These are phyloP conservation scores for Solanum chilense DNA, from an alignment of 257 asterid species.

Conservation along the genomic window DNA sequence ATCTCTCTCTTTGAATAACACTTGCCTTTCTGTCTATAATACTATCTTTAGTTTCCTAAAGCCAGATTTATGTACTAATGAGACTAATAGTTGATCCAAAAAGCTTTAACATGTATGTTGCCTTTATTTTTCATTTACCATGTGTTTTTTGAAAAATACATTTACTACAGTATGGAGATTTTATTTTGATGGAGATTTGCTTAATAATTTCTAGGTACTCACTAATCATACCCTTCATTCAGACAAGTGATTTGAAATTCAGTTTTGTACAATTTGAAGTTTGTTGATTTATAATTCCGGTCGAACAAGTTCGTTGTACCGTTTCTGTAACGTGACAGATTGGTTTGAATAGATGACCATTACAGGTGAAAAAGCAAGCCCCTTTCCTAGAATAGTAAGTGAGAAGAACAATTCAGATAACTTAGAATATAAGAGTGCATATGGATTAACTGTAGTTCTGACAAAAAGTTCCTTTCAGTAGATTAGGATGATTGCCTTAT, in stretches of 20 bases:
- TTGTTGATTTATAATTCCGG: neutral
- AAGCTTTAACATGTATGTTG: neutral
- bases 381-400: neutral
- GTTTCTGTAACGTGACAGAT: neutral
- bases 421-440: neutral
- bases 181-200: neutral
- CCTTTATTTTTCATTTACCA: neutral
- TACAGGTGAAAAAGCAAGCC: neutral
- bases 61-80: neutral
- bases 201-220: neutral
- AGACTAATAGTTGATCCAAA: neutral
- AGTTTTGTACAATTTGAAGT: neutral
- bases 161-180: neutral
- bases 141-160: neutral
- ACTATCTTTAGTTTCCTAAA: neutral
- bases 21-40: neutral
- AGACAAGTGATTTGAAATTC: neutral
- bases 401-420: neutral
- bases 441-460: neutral
- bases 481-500: neutral
- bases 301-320: neutral
- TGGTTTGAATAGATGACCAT: neutral
- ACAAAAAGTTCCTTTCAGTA: neutral
- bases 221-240: neutral
- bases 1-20: neutral